Evolutionary conservation across 2,329 filamentous ascomycete genomes (phyloP), one percentile per base, ranked within the genome.

Genomic region (Didymella lethalis): DNA sequence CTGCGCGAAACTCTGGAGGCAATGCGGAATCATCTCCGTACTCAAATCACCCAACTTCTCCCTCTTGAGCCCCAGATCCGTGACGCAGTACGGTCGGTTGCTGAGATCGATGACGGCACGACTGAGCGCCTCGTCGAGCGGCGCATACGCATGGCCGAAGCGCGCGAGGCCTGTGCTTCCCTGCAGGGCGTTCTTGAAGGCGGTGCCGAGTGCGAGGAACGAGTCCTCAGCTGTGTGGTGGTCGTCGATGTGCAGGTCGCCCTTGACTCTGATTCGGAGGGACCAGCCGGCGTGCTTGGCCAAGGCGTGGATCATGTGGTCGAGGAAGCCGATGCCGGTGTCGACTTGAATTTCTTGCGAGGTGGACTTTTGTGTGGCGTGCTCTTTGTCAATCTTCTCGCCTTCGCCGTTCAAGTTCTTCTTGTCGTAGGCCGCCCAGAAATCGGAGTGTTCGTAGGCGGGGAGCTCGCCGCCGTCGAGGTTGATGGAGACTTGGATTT

Each of bases 141-240:
- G 95, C 5, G 90, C 91, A 78, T 97, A 97, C 62, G 93, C 95
- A 70, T 87, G 90, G 31, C 94, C 95, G 80, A 97, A 99, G 47
- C 95, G 89, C 57, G 92, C 90, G 48, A 98, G 87, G 18, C 94
- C 95, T 28, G 89, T 84, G 8, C 90, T 90, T 10, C 86, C 86
- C 63, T 90, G 89, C 41, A 99, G 86, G 16, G 93, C 92, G 48
- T 84, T 78, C 72, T 90, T 90, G 81, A 98, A 97, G 57, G 93
- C 92, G 67, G 85, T 83, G 48, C 95, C 95, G 23, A 99, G 87
- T 14, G 94, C 92, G 66, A 99, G 90, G 80, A 92, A 97, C 59
- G 92, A 90, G 77, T 99, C 95, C 83, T 99, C 95, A 64, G 93
- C 90, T 8, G 94, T 97, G 85, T 99, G 95, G 82, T 99, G 95